Base-by-base conservation (phyloP, 1,284 basidiomycete species). In the Trichosporon sp. region DNA sequence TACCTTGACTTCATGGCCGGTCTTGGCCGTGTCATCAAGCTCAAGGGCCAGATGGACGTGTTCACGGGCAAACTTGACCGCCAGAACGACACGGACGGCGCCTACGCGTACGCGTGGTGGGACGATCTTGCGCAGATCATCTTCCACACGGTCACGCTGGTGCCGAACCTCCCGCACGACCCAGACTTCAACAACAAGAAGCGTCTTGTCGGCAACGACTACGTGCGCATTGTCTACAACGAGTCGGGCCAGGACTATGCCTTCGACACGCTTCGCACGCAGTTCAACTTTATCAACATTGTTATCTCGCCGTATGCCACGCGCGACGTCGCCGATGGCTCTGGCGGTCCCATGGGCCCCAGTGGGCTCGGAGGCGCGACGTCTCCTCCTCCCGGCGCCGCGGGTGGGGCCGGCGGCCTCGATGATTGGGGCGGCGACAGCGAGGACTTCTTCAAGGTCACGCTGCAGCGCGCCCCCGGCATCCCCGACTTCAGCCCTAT, bases 241-340 rank as follows among this genome's bases (percentile, higher is more conserved):
- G 97, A 98, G 80, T 93, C 92, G 10, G 95, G 94, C 19, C 79
- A 84, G 40, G 90, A 91, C 2, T 99, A 98, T 83, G 87, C 86
- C 68, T 98, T 98, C 80, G 93, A 96, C 83, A 98, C 26, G 87
- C 98, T 74, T 69, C 85, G 89, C 32, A 97, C 96, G 1, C 90
- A 94, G 79, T 99, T 98, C 87, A 96, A 98, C 83, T 98, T 96
- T 81, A 90, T 98, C 81, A 99, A 98, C 83, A 94, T 99, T 78
- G 91, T 99, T 78, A 92, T 99, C 77, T 93, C 96, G 78, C 93
- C 95, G 1, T 94, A 97, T 80, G 95, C 94, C 11, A 86, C 90
- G 59, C 92, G 92, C 54, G 88, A 91, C n/a, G 70, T 69, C 0
- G 70, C 74, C 8, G 74, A 73, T 35, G 74, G 68, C 1, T 48